A percentile compares a stretch with the other conserved stretches of the same genome.
Evolutionary conservation across 345 rosid genomes (phyloP).

Genomic region (Acer yangbiense): DNA sequence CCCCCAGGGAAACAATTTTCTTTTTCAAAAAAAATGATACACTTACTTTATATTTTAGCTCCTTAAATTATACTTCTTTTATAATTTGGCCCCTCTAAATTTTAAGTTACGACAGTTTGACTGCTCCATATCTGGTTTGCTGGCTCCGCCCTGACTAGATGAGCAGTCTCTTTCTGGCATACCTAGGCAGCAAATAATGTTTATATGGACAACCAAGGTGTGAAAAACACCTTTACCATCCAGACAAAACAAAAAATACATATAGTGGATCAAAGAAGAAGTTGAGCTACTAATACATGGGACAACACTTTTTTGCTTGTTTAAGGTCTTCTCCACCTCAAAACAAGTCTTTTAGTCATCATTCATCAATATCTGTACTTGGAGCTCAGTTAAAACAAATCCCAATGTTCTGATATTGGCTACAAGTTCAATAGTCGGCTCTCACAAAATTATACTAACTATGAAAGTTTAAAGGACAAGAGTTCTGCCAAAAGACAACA

Average conservation of each 20-base stretch:
- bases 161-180: neutral
- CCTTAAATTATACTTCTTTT: too few species aligned
- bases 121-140: neutral
- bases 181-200: neutral
- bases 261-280: neutral
- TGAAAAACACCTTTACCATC: neutral
- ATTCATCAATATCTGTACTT: neutral
- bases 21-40: too few species aligned
- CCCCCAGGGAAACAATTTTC: neutral
- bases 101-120: neutral
- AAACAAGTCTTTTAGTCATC: neutral
- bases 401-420: neutral
- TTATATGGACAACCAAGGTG: neutral
- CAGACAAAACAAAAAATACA: neutral
- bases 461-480: neutral
- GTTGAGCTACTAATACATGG: neutral
- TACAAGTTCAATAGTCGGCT: neutral
- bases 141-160: neutral
- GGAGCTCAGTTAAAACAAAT: neutral
- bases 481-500: neutral
- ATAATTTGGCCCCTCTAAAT: neutral
- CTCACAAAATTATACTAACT: neutral
- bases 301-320: neutral
- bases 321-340: conserved; percentile 2
- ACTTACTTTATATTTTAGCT: neutral